phyloP scores from a whole-genome alignment of 78 protist species.

The Bodo saltans region DNA sequence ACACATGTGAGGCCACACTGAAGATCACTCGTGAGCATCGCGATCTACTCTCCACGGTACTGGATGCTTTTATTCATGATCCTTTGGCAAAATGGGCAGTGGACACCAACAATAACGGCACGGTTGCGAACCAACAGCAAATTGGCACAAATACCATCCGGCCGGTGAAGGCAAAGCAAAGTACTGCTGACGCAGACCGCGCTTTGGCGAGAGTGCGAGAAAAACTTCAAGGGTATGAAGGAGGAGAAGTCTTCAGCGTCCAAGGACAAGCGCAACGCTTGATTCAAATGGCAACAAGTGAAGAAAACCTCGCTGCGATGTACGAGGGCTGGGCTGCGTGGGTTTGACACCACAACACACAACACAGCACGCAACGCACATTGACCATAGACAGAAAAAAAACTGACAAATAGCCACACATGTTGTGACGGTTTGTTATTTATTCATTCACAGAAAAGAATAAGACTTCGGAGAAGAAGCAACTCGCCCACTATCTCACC shows the following conservation, averaged over 20 bases:
- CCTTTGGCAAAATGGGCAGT: constrained; percentile 47
- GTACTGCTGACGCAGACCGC: constrained; percentile 26
- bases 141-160: background rate
- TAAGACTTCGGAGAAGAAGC: no score
- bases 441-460: no score
- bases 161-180: background rate
- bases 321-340: constrained; percentile 35
- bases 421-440: no score
- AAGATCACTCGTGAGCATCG: constrained; percentile 23
- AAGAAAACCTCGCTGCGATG: constrained; percentile 10
- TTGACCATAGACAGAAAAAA: no score
- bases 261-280: constrained; percentile 23
- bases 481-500: no score
- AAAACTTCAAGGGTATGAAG: constrained; percentile 36
- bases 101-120: background rate
- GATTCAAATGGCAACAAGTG: constrained; percentile 21
- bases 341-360: no score
- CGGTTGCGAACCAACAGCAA: background rate
- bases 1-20: constrained; percentile 37
- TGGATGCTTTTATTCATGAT: constrained; percentile 74
- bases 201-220: constrained; percentile 25
- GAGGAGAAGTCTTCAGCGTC: constrained; percentile 18
- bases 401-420: no score
- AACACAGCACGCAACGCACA: no score
- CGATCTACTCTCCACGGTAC: constrained; percentile 50